These are phyloP conservation scores for Cicer bijugum DNA, from an alignment of 306 rosid species.

Conservation along the genomic window DNA sequence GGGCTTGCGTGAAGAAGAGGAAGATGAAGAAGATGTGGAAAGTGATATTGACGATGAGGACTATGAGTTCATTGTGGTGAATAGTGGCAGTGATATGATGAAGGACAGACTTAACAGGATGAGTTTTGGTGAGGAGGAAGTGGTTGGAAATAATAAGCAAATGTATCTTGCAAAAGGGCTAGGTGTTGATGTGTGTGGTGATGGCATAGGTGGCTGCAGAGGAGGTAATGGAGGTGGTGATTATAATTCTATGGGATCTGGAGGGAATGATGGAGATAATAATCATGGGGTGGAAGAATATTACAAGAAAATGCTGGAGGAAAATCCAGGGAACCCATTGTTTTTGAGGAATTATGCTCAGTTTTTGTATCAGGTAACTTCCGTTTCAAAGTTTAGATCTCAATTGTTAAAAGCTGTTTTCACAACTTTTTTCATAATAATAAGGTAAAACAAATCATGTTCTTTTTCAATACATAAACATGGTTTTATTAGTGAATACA, in stretches of 20 bases:
- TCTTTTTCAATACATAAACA: neutral
- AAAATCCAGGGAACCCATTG: constrained; percentile 81
- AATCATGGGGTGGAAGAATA: constrained; percentile 62
- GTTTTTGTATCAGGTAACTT: constrained; percentile 65
- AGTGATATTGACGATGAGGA: constrained; percentile 51
- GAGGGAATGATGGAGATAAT: constrained; percentile 63
- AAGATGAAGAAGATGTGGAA: constrained; percentile 60
- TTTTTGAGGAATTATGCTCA: constrained; percentile 85
- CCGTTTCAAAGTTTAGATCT: neutral
- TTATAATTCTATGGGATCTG: constrained; percentile 46
- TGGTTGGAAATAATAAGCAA: constrained; percentile 38
- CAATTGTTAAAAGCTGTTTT: neutral
- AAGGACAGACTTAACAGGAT: constrained; percentile 46
- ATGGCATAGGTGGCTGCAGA: constrained; percentile 52
- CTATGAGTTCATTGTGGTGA: constrained; percentile 36
- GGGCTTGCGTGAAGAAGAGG: constrained; percentile 54
- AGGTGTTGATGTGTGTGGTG: constrained; percentile 53
- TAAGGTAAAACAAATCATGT: neutral
- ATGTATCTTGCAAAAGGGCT: constrained; percentile 65
- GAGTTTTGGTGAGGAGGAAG: constrained; percentile 45
- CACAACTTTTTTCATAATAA: constrained; percentile 3
- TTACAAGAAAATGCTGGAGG: constrained; percentile 71
- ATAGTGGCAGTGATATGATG: constrained; percentile 29
- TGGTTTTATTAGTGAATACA: constrained; percentile 16
- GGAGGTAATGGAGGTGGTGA: constrained; percentile 48